Evolutionary conservation across 192 early-diverging fungal genomes (phyloP).

Genomic region (Coemansia sp.): DNA sequence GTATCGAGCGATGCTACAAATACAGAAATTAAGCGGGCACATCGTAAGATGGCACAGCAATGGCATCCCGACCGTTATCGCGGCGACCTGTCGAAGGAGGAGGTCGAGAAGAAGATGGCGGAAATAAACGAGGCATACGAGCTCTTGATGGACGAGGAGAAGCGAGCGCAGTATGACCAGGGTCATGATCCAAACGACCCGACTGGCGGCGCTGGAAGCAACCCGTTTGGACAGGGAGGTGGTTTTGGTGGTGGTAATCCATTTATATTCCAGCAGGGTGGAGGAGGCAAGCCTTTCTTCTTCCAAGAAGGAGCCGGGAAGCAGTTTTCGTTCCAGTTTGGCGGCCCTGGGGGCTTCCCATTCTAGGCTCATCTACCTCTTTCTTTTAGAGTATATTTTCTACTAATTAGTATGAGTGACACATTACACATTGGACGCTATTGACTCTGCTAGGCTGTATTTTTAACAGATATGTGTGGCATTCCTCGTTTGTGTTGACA

Average conservation of each 20-base stretch:
- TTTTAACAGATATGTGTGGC: not conserved
- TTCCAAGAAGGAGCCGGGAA: conserved; percentile 56
- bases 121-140: conserved; percentile 94
- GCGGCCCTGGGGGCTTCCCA: conserved; percentile 52
- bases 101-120: conserved; percentile 87
- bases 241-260: conserved; percentile 40
- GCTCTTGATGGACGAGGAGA: conserved; percentile 72
- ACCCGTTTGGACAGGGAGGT: conserved; percentile 39
- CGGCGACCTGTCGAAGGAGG: conserved; percentile 75
- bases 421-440: too few species aligned
- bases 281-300: conserved; percentile 53
- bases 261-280: conserved; percentile 62
- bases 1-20: conserved; percentile 72
- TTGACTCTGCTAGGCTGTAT: too few species aligned
- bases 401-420: too few species aligned
- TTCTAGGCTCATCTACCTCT: conserved; percentile 21
- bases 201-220: conserved; percentile 43
- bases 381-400: not conserved
- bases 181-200: conserved; percentile 83
- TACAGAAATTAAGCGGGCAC: conserved; percentile 91
- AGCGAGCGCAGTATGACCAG: conserved; percentile 69
- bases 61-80: conserved; percentile 84
- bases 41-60: conserved; percentile 82
- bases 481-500: not conserved
- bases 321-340: conserved; percentile 55